Conservation (phyloP, 371 early-diverging fungal species). For the Mucor saturninus region DNA sequence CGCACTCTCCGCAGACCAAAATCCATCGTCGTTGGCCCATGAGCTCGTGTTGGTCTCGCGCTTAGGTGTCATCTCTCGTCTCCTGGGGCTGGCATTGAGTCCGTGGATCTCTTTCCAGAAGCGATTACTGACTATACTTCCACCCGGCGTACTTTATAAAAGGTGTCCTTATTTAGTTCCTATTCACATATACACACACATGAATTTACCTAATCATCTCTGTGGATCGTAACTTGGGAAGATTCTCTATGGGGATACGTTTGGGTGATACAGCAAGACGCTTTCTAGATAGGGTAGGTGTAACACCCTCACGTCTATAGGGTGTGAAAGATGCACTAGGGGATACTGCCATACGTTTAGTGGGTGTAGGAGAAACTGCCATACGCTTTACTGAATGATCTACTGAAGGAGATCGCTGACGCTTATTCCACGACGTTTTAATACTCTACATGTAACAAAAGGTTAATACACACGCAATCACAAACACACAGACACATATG, state of each 20-base stretch:
- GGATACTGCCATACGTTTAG: background rate
- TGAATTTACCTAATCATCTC: constrained; percentile 24
- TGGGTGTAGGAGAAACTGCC: background rate
- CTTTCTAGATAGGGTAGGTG: background rate
- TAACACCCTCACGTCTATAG: too few relatives aligned
- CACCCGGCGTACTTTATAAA: constrained; percentile 28
- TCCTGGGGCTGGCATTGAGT: background rate
- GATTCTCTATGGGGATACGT: constrained; percentile 11
- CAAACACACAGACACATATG: too few relatives aligned
- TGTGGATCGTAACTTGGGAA: constrained; percentile 25
- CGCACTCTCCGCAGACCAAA: constrained; percentile 12
- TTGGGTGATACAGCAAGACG: background rate
- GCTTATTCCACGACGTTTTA: background rate
- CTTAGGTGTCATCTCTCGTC: too few relatives aligned
- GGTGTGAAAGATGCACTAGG: too few relatives aligned
- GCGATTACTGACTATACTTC: constrained; percentile 22
- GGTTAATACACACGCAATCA: background rate
- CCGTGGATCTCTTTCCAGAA: constrained; percentile 40
- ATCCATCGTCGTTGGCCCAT: constrained; percentile 14
- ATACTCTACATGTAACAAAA: background rate
- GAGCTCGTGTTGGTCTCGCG: background rate
- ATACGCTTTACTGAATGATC: background rate
- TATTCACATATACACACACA: background rate
- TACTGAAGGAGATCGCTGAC: background rate
- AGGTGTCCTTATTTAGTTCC: too few relatives aligned